Evolutionary conservation across 192 early-diverging fungal genomes (phyloP).

Genomic region (Rhizophagus prolifer): DNA sequence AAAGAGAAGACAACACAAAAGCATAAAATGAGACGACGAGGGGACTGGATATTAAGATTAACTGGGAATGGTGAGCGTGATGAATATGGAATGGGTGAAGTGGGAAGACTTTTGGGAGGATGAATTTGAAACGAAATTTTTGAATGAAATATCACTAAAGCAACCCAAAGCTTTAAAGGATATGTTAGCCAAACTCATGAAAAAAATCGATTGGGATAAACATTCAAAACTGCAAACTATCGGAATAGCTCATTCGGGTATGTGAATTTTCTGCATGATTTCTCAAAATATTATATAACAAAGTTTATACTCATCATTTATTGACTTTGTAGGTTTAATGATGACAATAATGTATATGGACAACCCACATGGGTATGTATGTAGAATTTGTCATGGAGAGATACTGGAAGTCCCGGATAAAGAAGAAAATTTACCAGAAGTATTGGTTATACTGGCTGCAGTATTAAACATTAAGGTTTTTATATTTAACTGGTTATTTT

Average conservation of each 20-base stretch:
- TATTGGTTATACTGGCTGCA: slow-evolving; percentile 18
- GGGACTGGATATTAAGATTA: slow-evolving; percentile 21
- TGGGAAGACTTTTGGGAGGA: background rate
- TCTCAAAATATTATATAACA: background rate
- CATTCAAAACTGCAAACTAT: background rate
- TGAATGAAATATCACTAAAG: slow-evolving; percentile 16
- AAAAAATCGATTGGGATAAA: slow-evolving; percentile 27
- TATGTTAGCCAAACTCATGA: slow-evolving; percentile 30
- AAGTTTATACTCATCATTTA: background rate
- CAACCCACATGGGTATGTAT: slow-evolving; percentile 24
- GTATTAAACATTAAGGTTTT: slow-evolving; percentile 19
- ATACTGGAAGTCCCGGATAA: slow-evolving; percentile 15
- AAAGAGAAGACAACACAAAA: slow-evolving; percentile 2
- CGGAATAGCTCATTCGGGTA: slow-evolving; percentile 27
- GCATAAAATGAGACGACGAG: background rate
- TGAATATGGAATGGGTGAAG: slow-evolving; percentile 24
- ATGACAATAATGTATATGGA: slow-evolving; percentile 21
- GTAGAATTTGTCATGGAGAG: background rate
- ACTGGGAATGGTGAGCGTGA: slow-evolving; percentile 15
- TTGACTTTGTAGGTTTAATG: slow-evolving; percentile 19
- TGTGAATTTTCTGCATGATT: slow-evolving; percentile 10
- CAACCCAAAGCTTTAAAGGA: slow-evolving; percentile 19
- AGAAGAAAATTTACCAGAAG: slow-evolving; percentile 10
- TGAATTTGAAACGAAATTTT: slow-evolving; percentile 24
- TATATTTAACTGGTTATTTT: background rate